These are phyloP conservation scores for Hippophae tibetana DNA, from an alignment of 306 rosid genomes.

Conservation along the genomic window DNA sequence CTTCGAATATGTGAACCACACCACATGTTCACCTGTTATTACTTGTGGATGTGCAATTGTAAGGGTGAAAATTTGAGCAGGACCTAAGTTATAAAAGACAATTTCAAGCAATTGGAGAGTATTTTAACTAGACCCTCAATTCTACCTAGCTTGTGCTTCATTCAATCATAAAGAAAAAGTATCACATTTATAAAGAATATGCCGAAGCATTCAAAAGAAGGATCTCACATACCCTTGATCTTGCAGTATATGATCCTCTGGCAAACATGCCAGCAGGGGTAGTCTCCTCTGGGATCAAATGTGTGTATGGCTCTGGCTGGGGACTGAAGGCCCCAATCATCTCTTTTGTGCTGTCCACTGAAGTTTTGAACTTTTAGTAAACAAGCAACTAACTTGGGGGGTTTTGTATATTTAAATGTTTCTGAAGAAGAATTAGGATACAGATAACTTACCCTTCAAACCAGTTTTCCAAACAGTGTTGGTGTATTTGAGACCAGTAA, in stretches of 20 bases:
- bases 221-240: constrained; percentile 31
- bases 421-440: not conserved
- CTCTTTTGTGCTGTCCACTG: constrained; percentile 44
- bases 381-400: not conserved
- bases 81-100: no score
- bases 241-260: constrained; percentile 41
- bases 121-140: no score
- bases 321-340: constrained; percentile 55
- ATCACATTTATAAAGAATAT: no score
- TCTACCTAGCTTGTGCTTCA: no score
- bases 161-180: no score
- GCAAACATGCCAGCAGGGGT: constrained; percentile 47
- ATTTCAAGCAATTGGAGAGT: no score
- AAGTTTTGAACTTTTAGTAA: not conserved
- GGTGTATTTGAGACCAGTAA: constrained; percentile 50
- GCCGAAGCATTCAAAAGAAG: not conserved
- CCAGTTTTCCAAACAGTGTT: constrained; percentile 48
- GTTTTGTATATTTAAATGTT: not conserved
- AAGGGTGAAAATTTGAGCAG: no score
- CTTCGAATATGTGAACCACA: no score
- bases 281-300: constrained; percentile 44
- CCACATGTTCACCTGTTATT: no score
- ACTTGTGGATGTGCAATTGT: no score
- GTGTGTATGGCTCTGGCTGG: constrained; percentile 38
- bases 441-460: constrained; percentile 27